phyloP scores from a whole-genome alignment of 306 rosid species.

The Medicago ruthenica region DNA sequence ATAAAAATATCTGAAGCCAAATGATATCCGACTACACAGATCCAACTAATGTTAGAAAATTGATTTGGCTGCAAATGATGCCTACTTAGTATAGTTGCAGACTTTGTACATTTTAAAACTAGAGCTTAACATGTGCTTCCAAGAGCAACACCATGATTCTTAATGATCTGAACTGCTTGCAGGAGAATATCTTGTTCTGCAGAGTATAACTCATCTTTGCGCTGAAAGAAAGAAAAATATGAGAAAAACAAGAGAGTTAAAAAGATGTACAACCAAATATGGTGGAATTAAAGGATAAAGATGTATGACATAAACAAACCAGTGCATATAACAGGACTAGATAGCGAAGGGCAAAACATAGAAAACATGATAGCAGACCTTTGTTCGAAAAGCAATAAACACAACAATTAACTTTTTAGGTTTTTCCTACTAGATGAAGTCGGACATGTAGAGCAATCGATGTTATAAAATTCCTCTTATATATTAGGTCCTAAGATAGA shows the following conservation, averaged over 20 bases:
- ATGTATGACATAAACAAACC: slow-evolving; percentile 19
- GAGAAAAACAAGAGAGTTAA: slow-evolving; percentile 12
- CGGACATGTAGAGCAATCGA: too few species aligned
- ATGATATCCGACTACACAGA: slow-evolving; percentile 2
- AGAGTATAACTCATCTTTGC: slow-evolving; percentile 65
- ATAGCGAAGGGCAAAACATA: not conserved
- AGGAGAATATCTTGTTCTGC: slow-evolving; percentile 86
- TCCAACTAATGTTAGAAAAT: slow-evolving; percentile 15
- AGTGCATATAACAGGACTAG: slow-evolving; percentile 11
- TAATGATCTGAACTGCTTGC: slow-evolving; percentile 66
- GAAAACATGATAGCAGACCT: slow-evolving; percentile 2
- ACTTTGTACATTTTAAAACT: slow-evolving; percentile 6
- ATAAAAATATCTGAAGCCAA: slow-evolving; percentile 31
- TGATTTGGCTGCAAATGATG: not conserved
- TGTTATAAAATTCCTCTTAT: too few species aligned
- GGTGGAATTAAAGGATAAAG: slow-evolving; percentile 23
- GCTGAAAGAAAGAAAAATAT: slow-evolving; percentile 49
- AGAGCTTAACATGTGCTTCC: slow-evolving; percentile 48
- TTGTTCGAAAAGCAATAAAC: slow-evolving; percentile 1
- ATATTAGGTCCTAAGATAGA: too few species aligned
- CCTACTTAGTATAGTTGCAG: slow-evolving; percentile 16
- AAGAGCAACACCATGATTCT: slow-evolving; percentile 65
- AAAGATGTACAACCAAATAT: slow-evolving; percentile 7
- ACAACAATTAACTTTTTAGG: not conserved
- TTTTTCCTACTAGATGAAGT: not conserved